A percentile compares a stretch with the other conserved stretches of the same genome.
Conservation (phyloP, 148 eudicot species). For the Nepenthes gracilis region DNA sequence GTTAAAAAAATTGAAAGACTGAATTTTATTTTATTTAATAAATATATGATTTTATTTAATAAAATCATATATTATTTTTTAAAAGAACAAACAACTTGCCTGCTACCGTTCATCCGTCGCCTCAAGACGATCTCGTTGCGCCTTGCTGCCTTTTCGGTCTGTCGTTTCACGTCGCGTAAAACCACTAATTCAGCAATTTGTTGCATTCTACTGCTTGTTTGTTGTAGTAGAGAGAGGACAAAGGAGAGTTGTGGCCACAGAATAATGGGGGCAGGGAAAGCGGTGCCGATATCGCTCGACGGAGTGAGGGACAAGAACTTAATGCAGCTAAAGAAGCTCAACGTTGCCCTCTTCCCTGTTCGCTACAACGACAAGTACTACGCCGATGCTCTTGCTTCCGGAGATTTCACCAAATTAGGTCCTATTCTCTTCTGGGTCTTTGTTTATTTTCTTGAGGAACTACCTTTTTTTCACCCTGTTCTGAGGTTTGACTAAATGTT, state of each 20-base stretch:
- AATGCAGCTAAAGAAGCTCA: conserved; percentile 84
- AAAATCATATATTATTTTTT: too few species aligned
- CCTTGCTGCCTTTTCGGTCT: too few species aligned
- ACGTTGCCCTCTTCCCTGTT: conserved; percentile 82
- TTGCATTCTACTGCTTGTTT: background rate
- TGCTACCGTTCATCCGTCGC: too few species aligned
- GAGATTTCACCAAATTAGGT: conserved; percentile 86
- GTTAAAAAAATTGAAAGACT: too few species aligned
- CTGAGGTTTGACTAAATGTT: too few species aligned
- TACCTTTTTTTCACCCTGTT: too few species aligned
- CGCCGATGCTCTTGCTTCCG: conserved; percentile 69
- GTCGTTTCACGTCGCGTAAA: too few species aligned
- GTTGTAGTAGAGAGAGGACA: background rate
- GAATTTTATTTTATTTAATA: too few species aligned
- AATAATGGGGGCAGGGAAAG: conserved; percentile 40
- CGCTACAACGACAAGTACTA: conserved; percentile 88
- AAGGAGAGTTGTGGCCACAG: background rate
- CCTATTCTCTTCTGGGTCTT: background rate
- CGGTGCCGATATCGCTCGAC: conserved; percentile 60
- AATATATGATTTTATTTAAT: too few species aligned
- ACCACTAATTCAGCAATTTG: too few species aligned
- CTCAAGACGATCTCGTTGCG: too few species aligned
- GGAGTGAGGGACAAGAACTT: conserved; percentile 78
- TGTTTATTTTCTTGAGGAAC: background rate
- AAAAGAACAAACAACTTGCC: too few species aligned